phyloP scores from a whole-genome alignment of 768 basidiomycete species.

The Nidularia pulvinata region DNA sequence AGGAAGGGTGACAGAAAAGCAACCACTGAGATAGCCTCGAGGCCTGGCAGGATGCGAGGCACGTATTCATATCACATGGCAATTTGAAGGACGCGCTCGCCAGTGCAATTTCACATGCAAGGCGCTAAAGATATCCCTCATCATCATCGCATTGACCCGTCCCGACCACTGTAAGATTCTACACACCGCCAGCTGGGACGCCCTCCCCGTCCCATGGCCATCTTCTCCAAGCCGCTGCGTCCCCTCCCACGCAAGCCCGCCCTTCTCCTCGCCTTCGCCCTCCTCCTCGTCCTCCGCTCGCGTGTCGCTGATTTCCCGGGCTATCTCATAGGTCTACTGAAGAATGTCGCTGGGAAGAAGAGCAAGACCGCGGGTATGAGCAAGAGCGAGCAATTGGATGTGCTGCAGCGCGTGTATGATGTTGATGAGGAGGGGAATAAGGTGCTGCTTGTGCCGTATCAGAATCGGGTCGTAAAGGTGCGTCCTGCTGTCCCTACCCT shows the following conservation, averaged over 20 bases:
- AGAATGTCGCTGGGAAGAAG: constrained; percentile 5
- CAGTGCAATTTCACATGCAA: no score
- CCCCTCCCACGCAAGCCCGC: constrained; percentile 16
- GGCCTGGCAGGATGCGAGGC: no score
- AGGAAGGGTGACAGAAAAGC: no score
- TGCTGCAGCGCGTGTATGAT: constrained; percentile 64
- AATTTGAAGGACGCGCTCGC: no score
- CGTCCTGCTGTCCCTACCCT: constrained; percentile 9
- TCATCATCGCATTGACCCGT: no score
- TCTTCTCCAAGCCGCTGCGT: constrained; percentile 18
- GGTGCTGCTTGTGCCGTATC: constrained; percentile 67
- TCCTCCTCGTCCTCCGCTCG: constrained; percentile 58
- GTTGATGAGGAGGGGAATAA: constrained; percentile 57
- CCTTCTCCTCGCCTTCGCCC: constrained; percentile 35
- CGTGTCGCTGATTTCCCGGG: constrained; percentile 23
- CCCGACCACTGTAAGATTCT: no score
- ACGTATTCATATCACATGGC: no score
- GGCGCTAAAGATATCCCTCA: no score
- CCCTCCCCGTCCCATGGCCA: background rate
- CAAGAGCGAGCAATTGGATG: constrained; percentile 39
- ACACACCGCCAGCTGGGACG: no score
- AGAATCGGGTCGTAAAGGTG: constrained; percentile 64
- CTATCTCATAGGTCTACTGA: constrained; percentile 7
- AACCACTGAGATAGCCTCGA: no score
- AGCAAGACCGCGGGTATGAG: constrained; percentile 15